These are phyloP conservation scores for Pezicula carpinea DNA, from an alignment of 2,329 filamentous ascomycete species.

Conservation along the genomic window DNA sequence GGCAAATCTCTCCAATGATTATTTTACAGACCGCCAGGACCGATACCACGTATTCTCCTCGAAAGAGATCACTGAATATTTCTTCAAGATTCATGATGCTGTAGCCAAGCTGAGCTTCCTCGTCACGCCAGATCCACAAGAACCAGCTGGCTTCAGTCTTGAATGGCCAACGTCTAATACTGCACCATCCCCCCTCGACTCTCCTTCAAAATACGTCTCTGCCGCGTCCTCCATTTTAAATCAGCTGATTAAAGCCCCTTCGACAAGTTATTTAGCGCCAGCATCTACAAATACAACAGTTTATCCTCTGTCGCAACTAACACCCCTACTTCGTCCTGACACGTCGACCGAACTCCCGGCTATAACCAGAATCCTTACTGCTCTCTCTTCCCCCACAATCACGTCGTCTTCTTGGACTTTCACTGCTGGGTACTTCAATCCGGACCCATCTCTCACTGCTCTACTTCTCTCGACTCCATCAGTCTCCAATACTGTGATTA, in stretches of 20 bases:
- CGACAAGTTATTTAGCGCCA: conserved; percentile 14
- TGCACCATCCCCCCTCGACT: conserved; percentile 67
- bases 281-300: conserved; percentile 58
- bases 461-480: conserved; percentile 73
- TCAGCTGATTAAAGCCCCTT: conserved; percentile 51
- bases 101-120: conserved; percentile 79
- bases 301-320: conserved; percentile 84
- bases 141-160: conserved; percentile 53
- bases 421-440: conserved; percentile 98
- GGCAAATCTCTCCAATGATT: conserved; percentile 87
- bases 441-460: conserved; percentile 75
- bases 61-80: conserved; percentile 76
- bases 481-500: conserved; percentile 74
- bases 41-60: conserved; percentile 89
- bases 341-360: conserved; percentile 86
- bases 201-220: conserved; percentile 64
- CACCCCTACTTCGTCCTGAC: conserved; percentile 71
- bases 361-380: conserved; percentile 67
- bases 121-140: conserved; percentile 56
- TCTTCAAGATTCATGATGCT: conserved; percentile 68
- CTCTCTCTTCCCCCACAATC: conserved; percentile 60
- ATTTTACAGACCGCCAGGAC: conserved; percentile 94
- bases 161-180: conserved; percentile 74
- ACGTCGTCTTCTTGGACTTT: conserved; percentile 82
- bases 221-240: conserved; percentile 63